Evolutionary conservation across 2,329 filamentous ascomycete genomes (phyloP), one percentile per base, ranked within the genome.

Genomic region (Westerdykella aurantiaca): DNA sequence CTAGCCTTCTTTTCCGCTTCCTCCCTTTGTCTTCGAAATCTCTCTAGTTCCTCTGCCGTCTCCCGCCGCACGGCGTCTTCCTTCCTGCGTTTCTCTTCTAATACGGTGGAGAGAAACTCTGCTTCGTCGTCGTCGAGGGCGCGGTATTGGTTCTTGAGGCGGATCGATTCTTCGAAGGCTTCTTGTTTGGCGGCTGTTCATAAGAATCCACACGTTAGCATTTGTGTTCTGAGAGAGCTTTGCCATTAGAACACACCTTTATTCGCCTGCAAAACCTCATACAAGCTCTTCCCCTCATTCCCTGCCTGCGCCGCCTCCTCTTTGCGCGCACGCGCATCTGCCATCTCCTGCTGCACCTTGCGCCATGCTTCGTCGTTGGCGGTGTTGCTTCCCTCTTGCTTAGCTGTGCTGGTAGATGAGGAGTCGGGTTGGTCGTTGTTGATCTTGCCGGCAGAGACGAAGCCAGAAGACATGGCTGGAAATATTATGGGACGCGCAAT

Each of bases 61-160:
- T 83, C 78, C 52, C 73, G 77, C 53, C 72, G 76, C 37, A 82
- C 70, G 4, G 72, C 75, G 2, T 69, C 73, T 53, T 83, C 80
- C 56, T 80, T 71, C 17, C 72, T 74, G 21, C 78, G 70, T 21
- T 75, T 77, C 6, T 73, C 75, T 52, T 81, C 78, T 29, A 79
- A 67, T 2, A 83, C 69, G 0, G 76, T 77, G 47, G 82, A 72
- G 18, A 93, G 69, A 52, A 88, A 91, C 16, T 85, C 85, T 40
- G 85, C 75, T 69, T 91, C 87, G 61, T 89, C 85, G 47, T 88
- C 85, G 60, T 91, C 83, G 23, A 93, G 74, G 3, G 83, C 75
- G 33, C 83, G 79, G 63, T 89, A 90, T 69, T 91, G 87, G 57
- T 91, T 86, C 58, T 80, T 79, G 41, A 91, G 72, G 51, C 77